Evolutionary conservation across 2,329 filamentous ascomycete genomes (phyloP).

Genomic region (Drechslera avenae): DNA sequence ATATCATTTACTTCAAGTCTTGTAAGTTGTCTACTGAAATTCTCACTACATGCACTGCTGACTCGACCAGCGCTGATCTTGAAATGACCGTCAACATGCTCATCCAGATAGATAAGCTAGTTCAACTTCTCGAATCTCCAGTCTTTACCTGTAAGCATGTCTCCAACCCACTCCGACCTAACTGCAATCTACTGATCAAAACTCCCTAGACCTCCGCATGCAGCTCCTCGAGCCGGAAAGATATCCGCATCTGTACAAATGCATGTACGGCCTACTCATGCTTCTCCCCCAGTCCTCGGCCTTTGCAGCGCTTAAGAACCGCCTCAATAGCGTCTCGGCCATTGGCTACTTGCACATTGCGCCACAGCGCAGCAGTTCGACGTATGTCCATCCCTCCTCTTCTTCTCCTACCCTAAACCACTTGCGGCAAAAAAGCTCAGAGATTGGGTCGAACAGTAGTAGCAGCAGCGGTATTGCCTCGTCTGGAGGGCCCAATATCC

Average conservation of each 20-base stretch:
- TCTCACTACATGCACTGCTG: conserved; percentile 21
- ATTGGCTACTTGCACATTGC: conserved; percentile 92
- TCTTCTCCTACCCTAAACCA: conserved; percentile 46
- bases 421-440: conserved; percentile 51
- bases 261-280: conserved; percentile 95
- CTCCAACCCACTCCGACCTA: neutral
- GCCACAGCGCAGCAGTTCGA: conserved; percentile 66
- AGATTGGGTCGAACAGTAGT: conserved; percentile 43
- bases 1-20: conserved; percentile 93
- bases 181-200: conserved; percentile 18
- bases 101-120: conserved; percentile 98
- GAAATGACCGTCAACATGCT: conserved; percentile 99
- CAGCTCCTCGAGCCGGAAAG: conserved; percentile 95
- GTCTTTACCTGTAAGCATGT: conserved; percentile 90
- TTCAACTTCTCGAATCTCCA: conserved; percentile 93
- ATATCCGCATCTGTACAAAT: conserved; percentile 95
- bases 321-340: conserved; percentile 93
- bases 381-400: conserved; percentile 61
- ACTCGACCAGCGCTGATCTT: conserved; percentile 75
- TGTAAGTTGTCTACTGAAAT: conserved; percentile 61
- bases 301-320: conserved; percentile 94
- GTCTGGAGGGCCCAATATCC: conserved; percentile 29
- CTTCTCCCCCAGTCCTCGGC: conserved; percentile 96
- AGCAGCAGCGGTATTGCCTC: conserved; percentile 20
- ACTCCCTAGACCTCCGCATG: conserved; percentile 76